Percentiles rank a stretch among this genome's conserved stretches.
phyloP scores from a whole-genome alignment of 768 basidiomycete species.

The Trametes coccinea region DNA sequence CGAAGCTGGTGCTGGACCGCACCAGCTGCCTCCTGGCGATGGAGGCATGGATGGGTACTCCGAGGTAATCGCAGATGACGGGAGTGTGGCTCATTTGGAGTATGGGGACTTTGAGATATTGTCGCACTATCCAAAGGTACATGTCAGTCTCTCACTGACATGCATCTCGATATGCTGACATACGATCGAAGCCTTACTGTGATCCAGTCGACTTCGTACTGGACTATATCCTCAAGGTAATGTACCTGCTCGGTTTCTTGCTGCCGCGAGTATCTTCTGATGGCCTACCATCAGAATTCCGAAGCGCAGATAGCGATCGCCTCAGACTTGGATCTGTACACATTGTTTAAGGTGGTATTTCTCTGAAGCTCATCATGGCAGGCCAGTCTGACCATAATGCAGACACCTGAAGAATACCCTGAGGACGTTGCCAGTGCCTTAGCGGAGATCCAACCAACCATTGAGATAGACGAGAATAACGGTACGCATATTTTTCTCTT shows the following conservation, averaged over 20 bases:
- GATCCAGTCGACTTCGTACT: constrained; percentile 14
- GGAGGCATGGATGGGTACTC: background rate
- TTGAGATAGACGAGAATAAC: constrained; percentile 5
- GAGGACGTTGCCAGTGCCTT: constrained; percentile 1
- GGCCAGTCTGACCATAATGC: background rate
- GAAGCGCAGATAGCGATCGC: constrained; percentile 13
- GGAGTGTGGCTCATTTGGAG: background rate
- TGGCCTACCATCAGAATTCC: constrained; percentile 11
- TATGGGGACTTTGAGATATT: background rate
- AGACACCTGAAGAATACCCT: background rate
- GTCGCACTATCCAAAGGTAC: background rate
- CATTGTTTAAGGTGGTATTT: constrained; percentile 1
- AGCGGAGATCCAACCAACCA: background rate
- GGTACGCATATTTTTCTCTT: background rate
- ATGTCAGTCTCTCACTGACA: no score
- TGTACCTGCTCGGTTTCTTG: no score
- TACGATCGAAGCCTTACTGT: background rate
- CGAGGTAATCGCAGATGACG: background rate
- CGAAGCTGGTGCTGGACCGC: constrained; percentile 16
- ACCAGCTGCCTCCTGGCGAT: background rate
- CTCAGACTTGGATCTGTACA: constrained; percentile 10
- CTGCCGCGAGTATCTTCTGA: no score
- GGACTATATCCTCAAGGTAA: constrained; percentile 21
- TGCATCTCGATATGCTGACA: no score
- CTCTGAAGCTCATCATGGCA: background rate